Conservation (phyloP, 129 eudicot genomes). For the Flaveria brownii region DNA sequence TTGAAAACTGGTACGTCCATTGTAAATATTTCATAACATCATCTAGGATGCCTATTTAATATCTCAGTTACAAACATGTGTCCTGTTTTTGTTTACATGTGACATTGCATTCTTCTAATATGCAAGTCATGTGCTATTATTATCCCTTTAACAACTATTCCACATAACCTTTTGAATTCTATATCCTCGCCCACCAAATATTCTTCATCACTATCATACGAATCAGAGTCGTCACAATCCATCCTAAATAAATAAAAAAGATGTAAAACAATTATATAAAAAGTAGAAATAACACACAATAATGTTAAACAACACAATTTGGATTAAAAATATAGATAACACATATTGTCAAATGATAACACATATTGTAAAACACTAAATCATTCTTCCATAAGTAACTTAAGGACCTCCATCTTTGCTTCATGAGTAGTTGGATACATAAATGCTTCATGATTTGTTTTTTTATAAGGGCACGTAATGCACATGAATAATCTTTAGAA, state of each 20-base stretch:
- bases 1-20: too few relatives aligned
- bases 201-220: neutral
- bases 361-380: neutral
- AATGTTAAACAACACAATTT: too few relatives aligned
- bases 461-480: too few relatives aligned
- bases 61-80: too few relatives aligned
- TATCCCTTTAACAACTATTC: neutral
- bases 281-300: neutral
- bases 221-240: neutral
- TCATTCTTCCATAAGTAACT: constrained; percentile 1
- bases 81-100: too few relatives aligned
- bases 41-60: too few relatives aligned
- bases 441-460: too few relatives aligned
- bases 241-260: neutral
- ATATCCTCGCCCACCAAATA: neutral
- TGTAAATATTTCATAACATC: too few relatives aligned
- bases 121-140: neutral
- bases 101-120: too few relatives aligned
- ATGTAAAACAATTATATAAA: neutral
- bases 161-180: neutral
- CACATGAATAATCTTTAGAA: too few relatives aligned
- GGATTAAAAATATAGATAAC: too few relatives aligned
- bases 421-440: neutral
- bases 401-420: constrained; percentile 6
- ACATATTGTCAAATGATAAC: too few relatives aligned